Evolutionary conservation across 2,329 filamentous ascomycete species (phyloP), one percentile per base, ranked within the genome.

Genomic region (Chalaropsis thielavioides): DNA sequence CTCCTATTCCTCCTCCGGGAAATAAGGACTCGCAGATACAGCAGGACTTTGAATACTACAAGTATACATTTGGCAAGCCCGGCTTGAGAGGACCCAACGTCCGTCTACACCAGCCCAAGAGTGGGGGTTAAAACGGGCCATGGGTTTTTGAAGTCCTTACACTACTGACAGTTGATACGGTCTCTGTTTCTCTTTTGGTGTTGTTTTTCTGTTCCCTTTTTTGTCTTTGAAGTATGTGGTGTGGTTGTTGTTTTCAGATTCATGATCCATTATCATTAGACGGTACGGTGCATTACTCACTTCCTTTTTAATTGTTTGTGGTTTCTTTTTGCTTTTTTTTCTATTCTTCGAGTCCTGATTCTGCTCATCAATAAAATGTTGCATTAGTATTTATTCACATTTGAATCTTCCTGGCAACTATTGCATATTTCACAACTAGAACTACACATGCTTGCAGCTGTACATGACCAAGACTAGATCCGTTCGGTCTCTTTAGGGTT

Each of bases 31-130:
- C 65, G 13, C 61, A 60, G 31, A 63, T 64, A 24, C 65, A 67
- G 15, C 65, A 67, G 51, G 59, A 67, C 61, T 67, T 61, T 17
- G 65, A 67, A 54, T 67, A 61, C 56, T 67, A 67, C 46, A 67
- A 67, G 49, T 67, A 67, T 58, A 64, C 62, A 51, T 67, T 61
- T 54, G 65, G 62, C 15, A 63, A 62, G 13, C 43, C 43, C 27
- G 43, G 43, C 19, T 27, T 15, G 17, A 62, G 31, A 41, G 41
- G 61, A n/a, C 54, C 41, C 35, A 64, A 64, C 24, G 54, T 64
- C 54, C 62, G 62, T 46, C 24, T 43, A 8, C 54, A 41, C 24
- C 27, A 19, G 24, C 46, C 46, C 15, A 56, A 43, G 5, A 46
- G n/a, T 5, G 44, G 27, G 27, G 17, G 31, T 43, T 19, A 35